phyloP scores from a whole-genome alignment of 1,284 basidiomycete species.

The Microbotryum violaceum region DNA sequence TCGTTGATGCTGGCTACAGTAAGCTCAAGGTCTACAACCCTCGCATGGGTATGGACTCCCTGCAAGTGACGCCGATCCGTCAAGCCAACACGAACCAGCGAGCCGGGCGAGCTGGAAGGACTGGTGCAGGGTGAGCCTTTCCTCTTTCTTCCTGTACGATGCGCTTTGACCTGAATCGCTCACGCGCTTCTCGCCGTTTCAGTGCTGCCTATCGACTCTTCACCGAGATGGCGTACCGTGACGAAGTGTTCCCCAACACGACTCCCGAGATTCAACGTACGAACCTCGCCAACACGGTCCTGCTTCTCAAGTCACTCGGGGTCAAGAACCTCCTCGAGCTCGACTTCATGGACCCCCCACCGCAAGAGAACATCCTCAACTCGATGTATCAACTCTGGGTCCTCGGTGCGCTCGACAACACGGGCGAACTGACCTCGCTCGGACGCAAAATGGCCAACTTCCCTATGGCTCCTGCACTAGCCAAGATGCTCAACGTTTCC shows the following conservation, averaged over 20 bases:
- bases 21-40: slow-evolving; percentile 99
- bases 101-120: slow-evolving; percentile 90
- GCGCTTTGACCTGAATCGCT: not conserved
- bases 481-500: slow-evolving; percentile 89
- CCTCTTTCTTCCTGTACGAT: not conserved
- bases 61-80: slow-evolving; percentile 97
- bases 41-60: slow-evolving; percentile 96
- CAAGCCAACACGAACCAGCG: slow-evolving; percentile 96
- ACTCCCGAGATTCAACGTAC: slow-evolving; percentile 98
- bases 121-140: slow-evolving; percentile 70
- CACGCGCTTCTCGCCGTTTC: not conserved
- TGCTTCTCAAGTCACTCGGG: slow-evolving; percentile 88
- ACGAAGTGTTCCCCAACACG: slow-evolving; percentile 93
- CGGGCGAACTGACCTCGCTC: slow-evolving; percentile 85
- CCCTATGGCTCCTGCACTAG: slow-evolving; percentile 77
- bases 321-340: slow-evolving; percentile 94
- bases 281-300: slow-evolving; percentile 91
- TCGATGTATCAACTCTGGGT: slow-evolving; percentile 99
- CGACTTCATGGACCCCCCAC: slow-evolving; percentile 97
- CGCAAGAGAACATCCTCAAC: slow-evolving; percentile 82
- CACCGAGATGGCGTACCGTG: slow-evolving; percentile 91
- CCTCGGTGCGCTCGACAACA: slow-evolving; percentile 90
- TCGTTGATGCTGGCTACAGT: slow-evolving; percentile 92
- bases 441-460: slow-evolving; percentile 98
- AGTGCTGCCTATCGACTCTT: slow-evolving; percentile 93